Base-by-base conservation (phyloP, 495 filamentous ascomycete species). In the Penicillium waksmanii region DNA sequence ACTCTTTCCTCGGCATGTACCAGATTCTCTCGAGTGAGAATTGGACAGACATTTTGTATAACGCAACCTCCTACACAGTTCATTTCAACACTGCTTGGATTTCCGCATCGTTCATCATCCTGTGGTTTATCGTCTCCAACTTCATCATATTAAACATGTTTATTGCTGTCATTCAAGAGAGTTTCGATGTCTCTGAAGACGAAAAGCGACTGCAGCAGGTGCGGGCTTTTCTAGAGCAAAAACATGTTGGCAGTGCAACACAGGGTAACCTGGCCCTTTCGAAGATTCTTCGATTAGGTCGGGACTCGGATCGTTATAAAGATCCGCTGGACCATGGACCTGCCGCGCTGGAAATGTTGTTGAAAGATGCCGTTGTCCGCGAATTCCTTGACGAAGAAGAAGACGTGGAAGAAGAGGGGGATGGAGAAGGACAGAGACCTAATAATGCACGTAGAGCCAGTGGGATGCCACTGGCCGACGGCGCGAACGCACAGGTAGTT, bases 101-200 rank as follows among this genome's bases (percentile, higher is more conserved):
- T 48, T 92, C 91, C 12, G 94, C 96, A 38, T 83, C 90, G 3
- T 99, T 99, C 68, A 82, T 98, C 65, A 89, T 96, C 53, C 77
- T 92, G 58, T 99, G 95, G 95, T 97, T 96, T 70, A 93, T 97
- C 61, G 83, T 99, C 18, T 84, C 91, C 25, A 96, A 92, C 67
- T 97, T 98, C 69, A 97, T 99, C 77, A 84, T 98, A 47, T 79
- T 99, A 80, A 99, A 97, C 70, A 99, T 99, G 95, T 99, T 99
- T 77, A 99, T 99, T 90, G 95, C 95, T 77, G 95, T 99, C 76
- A 97, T 99, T 58, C 95, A 99, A 73, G 95, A 99, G 71, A 99
- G 96, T 69, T 99, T 99, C 69, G 95, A 99, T 75, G 92, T 99
- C n/a, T 93, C 92, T 8, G 95, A 99, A 73, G 96, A 99, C 67